Conservation (phyloP, 2,329 filamentous ascomycete genomes). For the Hypoxylon sp. region DNA sequence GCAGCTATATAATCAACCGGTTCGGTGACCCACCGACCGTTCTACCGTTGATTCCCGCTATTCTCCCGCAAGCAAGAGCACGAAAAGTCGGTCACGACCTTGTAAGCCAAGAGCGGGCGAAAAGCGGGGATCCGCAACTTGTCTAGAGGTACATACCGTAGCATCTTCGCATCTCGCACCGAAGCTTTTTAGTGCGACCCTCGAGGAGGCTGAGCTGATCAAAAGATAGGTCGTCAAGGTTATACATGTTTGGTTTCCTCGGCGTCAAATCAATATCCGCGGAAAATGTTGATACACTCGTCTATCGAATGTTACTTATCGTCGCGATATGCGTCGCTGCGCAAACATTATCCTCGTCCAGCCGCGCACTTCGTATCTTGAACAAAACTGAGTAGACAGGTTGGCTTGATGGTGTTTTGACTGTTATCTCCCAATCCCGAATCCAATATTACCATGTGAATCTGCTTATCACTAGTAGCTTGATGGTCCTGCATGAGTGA, state of each 20-base stretch:
- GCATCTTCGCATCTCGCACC: conserved; percentile 25
- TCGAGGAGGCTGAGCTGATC: conserved; percentile 23
- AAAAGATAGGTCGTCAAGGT: background rate
- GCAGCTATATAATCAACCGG: conserved; percentile 29
- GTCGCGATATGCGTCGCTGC: background rate
- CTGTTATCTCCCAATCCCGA: background rate
- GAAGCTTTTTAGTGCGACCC: conserved; percentile 18
- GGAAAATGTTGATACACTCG: background rate
- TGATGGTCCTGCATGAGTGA: background rate
- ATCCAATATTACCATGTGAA: background rate
- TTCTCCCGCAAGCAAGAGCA: conserved; percentile 22
- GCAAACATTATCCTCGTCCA: background rate
- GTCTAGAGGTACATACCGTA: too few species aligned
- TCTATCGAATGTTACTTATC: background rate
- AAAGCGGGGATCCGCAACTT: conserved; percentile 26
- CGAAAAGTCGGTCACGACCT: conserved; percentile 41
- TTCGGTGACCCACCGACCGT: conserved; percentile 36
- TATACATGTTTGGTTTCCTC: background rate
- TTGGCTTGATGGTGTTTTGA: background rate
- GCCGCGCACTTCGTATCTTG: background rate
- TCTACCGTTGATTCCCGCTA: conserved; percentile 7
- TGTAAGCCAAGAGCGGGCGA: conserved; percentile 33
- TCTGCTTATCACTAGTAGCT: too few species aligned
- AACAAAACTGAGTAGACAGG: conserved; percentile 3
- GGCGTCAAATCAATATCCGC: conserved; percentile 7